Percentiles rank a stretch among this genome's conserved stretches.
Conservation (phyloP, 306 rosid species). For the Vicia faba region DNA sequence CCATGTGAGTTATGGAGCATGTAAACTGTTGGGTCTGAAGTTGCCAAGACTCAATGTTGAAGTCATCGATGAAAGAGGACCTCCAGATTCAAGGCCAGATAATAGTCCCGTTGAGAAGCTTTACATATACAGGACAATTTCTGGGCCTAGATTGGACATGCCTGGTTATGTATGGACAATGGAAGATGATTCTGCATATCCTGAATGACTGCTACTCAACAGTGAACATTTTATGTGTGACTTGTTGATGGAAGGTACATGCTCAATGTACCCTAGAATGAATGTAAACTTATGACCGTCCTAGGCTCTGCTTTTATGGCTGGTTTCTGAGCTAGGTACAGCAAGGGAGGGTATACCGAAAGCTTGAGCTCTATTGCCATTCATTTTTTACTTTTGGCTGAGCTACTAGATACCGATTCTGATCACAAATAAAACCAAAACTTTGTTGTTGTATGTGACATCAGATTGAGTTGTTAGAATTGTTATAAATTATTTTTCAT, state of each 20-base stretch:
- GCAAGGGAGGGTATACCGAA: slow-evolving; percentile 45
- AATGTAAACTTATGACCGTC: slow-evolving; percentile 42
- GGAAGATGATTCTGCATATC: slow-evolving; percentile 64
- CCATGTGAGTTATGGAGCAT: slow-evolving; percentile 89
- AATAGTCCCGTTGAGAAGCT: slow-evolving; percentile 87
- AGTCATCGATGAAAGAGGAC: slow-evolving; percentile 94
- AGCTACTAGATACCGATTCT: slow-evolving; percentile 53
- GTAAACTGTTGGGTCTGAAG: slow-evolving; percentile 89
- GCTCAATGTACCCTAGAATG: slow-evolving; percentile 38
- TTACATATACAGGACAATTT: slow-evolving; percentile 72
- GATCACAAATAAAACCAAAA: slow-evolving; percentile 48
- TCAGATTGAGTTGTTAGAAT: slow-evolving; percentile 35
- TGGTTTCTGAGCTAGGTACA: slow-evolving; percentile 53
- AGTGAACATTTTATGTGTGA: slow-evolving; percentile 22
- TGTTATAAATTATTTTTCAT: slow-evolving; percentile 27
- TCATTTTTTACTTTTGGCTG: slow-evolving; percentile 81
- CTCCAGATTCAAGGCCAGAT: slow-evolving; percentile 73
- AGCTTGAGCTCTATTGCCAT: slow-evolving; percentile 73
- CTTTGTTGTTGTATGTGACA: slow-evolving; percentile 43
- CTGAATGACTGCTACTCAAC: slow-evolving; percentile 42
- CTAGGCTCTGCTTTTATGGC: slow-evolving; percentile 53
- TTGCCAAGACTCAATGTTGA: slow-evolving; percentile 88
- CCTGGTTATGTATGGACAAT: slow-evolving; percentile 83
- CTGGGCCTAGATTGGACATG: slow-evolving; percentile 89
- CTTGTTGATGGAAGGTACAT: slow-evolving; percentile 54